These are phyloP conservation scores for Mycena polygramma DNA, from an alignment of 768 basidiomycete genomes.

Conservation along the genomic window DNA sequence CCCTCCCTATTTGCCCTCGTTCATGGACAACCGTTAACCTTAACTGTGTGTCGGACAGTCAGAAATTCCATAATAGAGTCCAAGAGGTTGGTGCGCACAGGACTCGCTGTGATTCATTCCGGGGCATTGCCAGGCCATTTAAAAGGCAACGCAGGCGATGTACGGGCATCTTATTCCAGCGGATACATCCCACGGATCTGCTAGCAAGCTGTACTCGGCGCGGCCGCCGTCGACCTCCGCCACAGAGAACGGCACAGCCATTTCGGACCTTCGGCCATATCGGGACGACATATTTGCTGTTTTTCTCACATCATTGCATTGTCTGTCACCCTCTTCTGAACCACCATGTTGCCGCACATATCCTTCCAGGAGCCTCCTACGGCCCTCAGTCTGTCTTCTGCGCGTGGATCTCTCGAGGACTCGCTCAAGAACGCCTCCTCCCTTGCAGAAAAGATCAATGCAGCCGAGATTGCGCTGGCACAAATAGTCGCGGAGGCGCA, in stretches of 20 bases:
- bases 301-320: constrained; percentile 28
- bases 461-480: constrained; percentile 68
- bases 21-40: constrained; percentile 8
- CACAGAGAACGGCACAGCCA: constrained; percentile 17
- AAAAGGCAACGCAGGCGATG: background rate
- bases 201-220: background rate
- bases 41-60: background rate
- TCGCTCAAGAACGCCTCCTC: constrained; percentile 16
- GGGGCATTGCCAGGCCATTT: background rate
- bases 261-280: constrained; percentile 19
- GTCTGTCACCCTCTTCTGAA: constrained; percentile 19
- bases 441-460: constrained; percentile 62
- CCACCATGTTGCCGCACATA: constrained; percentile 24
- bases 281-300: constrained; percentile 2
- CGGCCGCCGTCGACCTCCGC: background rate
- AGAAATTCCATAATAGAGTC: background rate
- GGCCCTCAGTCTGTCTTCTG: constrained; percentile 21
- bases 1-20: constrained; percentile 1
- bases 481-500: constrained; percentile 69
- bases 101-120: constrained; percentile 9
- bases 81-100: background rate
- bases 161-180: background rate
- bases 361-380: constrained; percentile 29
- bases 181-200: background rate
- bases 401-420: constrained; percentile 38